These are phyloP conservation scores for Penicillium sp. DNA, from an alignment of 2,329 filamentous ascomycete species.

Conservation along the genomic window DNA sequence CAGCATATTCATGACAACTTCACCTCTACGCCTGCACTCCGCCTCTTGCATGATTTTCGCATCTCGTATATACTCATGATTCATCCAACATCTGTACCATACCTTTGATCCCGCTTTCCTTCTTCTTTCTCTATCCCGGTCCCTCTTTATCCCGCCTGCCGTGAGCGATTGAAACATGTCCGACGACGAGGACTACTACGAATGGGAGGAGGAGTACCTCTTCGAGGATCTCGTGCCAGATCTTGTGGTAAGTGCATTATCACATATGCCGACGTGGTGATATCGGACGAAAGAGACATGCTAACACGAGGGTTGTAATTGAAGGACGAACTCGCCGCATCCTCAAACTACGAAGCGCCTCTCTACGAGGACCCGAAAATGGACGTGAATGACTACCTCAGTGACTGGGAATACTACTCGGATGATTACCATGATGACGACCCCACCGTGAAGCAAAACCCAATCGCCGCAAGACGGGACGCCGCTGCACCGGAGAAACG, in stretches of 20 bases:
- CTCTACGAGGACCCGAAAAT: constrained; percentile 48
- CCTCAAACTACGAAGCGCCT: constrained; percentile 48
- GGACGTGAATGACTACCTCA: constrained; percentile 49
- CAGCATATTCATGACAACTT: constrained; percentile 19
- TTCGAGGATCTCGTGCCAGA: constrained; percentile 45
- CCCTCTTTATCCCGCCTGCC: not conserved
- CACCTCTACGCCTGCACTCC: constrained; percentile 17
- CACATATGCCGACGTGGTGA: not conserved
- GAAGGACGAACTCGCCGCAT: constrained; percentile 53
- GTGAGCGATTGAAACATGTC: constrained; percentile 37
- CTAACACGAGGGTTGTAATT: not conserved
- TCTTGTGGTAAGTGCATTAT: constrained; percentile 39
- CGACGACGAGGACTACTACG: constrained; percentile 47
- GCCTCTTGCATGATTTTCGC: constrained; percentile 10
- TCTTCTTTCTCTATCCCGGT: not conserved
- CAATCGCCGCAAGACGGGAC: constrained; percentile 25
- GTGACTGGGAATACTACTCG: constrained; percentile 54
- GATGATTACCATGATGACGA: constrained; percentile 55
- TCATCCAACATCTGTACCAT: constrained; percentile 2
- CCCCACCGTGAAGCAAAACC: constrained; percentile 38
- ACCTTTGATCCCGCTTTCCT: not conserved
- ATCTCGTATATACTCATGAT: not conserved
- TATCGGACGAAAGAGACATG: not conserved
- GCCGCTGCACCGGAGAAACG: constrained; percentile 24
- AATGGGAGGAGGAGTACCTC: constrained; percentile 44